Evolutionary conservation across 768 basidiomycete genomes (phyloP).

Genomic region (Trametes maxima): DNA sequence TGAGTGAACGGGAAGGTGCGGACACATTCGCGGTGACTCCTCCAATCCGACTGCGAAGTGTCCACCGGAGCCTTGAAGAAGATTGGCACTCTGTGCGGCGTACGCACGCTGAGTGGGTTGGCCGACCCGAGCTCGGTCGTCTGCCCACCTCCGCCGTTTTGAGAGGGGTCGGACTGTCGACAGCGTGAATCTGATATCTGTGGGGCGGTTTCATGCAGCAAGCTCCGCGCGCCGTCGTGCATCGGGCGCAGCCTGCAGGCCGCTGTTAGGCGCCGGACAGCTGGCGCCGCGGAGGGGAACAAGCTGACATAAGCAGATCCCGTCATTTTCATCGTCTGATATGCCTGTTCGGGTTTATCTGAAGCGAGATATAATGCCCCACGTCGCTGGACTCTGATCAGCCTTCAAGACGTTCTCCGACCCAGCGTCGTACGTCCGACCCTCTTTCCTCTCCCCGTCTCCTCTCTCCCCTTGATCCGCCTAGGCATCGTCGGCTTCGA

Average conservation of each 20-base stretch:
- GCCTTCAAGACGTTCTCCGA: conserved; percentile 2
- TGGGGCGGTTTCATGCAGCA: too few species aligned
- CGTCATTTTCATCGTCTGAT: conserved; percentile 6
- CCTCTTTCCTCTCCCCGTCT: conserved; percentile 17
- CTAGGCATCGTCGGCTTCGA: conserved; percentile 1
- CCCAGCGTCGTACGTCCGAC: not conserved
- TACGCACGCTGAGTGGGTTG: too few species aligned
- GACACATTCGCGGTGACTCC: not conserved
- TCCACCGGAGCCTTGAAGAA: too few species aligned
- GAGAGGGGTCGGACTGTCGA: too few species aligned
- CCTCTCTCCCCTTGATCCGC: conserved; percentile 13
- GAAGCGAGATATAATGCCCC: conserved; percentile 8
- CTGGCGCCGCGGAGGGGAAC: not conserved
- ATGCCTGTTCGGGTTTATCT: conserved; percentile 8
- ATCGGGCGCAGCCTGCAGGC: too few species aligned
- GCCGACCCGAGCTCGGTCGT: too few species aligned
- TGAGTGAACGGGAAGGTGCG: not conserved
- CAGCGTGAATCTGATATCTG: too few species aligned
- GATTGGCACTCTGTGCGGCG: too few species aligned
- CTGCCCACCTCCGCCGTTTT: too few species aligned
- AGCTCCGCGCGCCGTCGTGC: too few species aligned
- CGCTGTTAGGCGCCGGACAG: too few species aligned
- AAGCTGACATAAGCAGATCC: conserved; percentile 5
- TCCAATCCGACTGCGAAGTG: too few species aligned
- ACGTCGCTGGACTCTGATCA: not conserved